Percentiles rank a stretch among this genome's conserved stretches.
phyloP scores from a whole-genome alignment of 2,329 filamentous ascomycete genomes.

The Septoria linicola region DNA sequence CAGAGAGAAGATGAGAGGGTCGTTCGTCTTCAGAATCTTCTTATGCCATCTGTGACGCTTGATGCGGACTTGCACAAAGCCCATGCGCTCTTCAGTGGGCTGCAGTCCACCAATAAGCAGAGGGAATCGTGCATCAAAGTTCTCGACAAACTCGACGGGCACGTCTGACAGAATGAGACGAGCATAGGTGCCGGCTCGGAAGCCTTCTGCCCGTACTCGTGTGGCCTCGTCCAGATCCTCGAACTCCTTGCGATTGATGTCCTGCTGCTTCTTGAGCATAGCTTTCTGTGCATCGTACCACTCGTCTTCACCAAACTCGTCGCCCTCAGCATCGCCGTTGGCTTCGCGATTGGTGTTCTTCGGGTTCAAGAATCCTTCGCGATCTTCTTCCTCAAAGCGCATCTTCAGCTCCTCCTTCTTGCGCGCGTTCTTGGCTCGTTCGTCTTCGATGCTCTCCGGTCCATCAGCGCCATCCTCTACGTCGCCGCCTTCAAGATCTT shows the following conservation, averaged over 20 bases:
- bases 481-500: constrained; percentile 80
- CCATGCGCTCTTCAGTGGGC: constrained; percentile 91
- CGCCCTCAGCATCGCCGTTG: constrained; percentile 61
- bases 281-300: constrained; percentile 99
- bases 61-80: constrained; percentile 91
- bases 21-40: constrained; percentile 97
- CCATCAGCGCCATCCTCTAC: constrained; percentile 40
- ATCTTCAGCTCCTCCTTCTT: constrained; percentile 92
- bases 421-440: constrained; percentile 85
- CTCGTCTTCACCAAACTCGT: constrained; percentile 92
- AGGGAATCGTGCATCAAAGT: constrained; percentile 79
- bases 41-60: constrained; percentile 99
- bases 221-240: constrained; percentile 82
- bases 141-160: constrained; percentile 81
- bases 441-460: constrained; percentile 47
- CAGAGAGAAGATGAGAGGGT: constrained; percentile 93
- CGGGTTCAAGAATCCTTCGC: constrained; percentile 92
- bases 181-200: constrained; percentile 87
- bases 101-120: constrained; percentile 89
- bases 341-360: constrained; percentile 74
- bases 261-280: constrained; percentile 87
- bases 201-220: constrained; percentile 81
- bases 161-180: constrained; percentile 87
- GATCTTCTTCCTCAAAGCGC: constrained; percentile 94
- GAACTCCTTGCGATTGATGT: constrained; percentile 95